Evolutionary conservation across 441 rosid genomes (phyloP).

Genomic region (Populus hybrid): DNA sequence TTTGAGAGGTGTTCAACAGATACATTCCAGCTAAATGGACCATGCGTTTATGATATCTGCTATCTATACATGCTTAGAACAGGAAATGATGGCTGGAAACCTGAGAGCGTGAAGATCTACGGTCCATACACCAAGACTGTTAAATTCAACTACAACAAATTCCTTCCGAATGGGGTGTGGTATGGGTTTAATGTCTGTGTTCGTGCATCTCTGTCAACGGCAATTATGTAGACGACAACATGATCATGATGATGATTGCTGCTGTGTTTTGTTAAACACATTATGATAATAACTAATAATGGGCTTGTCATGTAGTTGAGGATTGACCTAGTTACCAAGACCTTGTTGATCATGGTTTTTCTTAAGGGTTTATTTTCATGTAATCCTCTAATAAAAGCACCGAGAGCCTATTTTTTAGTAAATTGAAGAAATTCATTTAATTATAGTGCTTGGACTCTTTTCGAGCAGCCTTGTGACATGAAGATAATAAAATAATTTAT

Average conservation of each 20-base stretch:
- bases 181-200: slow-evolving; percentile 41
- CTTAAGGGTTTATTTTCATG: no score
- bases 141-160: slow-evolving; percentile 33
- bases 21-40: slow-evolving; percentile 42
- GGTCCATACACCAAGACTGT: slow-evolving; percentile 34
- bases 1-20: slow-evolving; percentile 48
- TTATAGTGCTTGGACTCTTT: no score
- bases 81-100: slow-evolving; percentile 56
- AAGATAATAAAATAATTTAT: no score
- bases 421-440: no score
- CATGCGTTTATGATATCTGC: slow-evolving; percentile 37
- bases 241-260: neutral
- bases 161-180: slow-evolving; percentile 46
- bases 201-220: neutral
- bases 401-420: no score
- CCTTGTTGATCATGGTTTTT: no score
- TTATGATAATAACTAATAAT: neutral
- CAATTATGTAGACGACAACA: slow-evolving; percentile 17
- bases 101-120: slow-evolving; percentile 41
- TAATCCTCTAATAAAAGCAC: no score
- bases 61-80: slow-evolving; percentile 39
- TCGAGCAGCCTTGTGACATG: no score
- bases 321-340: neutral
- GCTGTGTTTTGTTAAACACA: neutral
- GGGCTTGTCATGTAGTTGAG: neutral